These are phyloP conservation scores for Paulownia fortunei DNA, from an alignment of 257 asterid genomes.

Conservation along the genomic window DNA sequence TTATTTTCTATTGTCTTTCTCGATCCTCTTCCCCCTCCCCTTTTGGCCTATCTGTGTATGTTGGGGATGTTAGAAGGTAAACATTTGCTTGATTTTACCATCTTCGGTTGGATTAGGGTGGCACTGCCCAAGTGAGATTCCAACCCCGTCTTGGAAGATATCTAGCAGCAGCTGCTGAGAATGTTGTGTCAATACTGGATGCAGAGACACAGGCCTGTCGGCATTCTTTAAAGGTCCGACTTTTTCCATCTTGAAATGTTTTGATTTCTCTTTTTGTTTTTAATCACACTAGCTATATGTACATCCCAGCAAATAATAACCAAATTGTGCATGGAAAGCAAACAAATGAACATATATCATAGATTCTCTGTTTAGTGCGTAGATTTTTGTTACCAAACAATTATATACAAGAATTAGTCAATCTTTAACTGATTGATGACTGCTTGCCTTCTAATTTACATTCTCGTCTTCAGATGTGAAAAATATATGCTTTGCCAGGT, in stretches of 20 bases:
- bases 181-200: slow-evolving; percentile 84
- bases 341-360: too few relatives aligned
- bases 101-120: slow-evolving; percentile 67
- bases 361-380: too few relatives aligned
- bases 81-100: slow-evolving; percentile 5
- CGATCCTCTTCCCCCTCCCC: neutral
- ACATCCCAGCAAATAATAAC: too few relatives aligned
- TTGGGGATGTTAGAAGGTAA: neutral
- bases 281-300: neutral
- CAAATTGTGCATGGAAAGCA: too few relatives aligned
- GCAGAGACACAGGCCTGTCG: slow-evolving; percentile 79
- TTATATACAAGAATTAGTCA: too few relatives aligned
- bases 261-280: neutral
- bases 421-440: too few relatives aligned
- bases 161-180: slow-evolving; percentile 97
- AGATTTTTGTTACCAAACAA: too few relatives aligned
- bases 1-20: neutral
- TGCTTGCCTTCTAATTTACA: too few relatives aligned
- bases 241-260: neutral
- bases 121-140: slow-evolving; percentile 85
- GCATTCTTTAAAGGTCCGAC: slow-evolving; percentile 74
- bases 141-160: slow-evolving; percentile 91
- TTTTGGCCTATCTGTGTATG: neutral
- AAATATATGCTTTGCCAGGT: too few relatives aligned
- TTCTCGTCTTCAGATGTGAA: too few relatives aligned